A percentile compares a stretch with the other conserved stretches of the same genome.
phyloP scores from a whole-genome alignment of 768 basidiomycete genomes.

The Tylopilus subfusipes region DNA sequence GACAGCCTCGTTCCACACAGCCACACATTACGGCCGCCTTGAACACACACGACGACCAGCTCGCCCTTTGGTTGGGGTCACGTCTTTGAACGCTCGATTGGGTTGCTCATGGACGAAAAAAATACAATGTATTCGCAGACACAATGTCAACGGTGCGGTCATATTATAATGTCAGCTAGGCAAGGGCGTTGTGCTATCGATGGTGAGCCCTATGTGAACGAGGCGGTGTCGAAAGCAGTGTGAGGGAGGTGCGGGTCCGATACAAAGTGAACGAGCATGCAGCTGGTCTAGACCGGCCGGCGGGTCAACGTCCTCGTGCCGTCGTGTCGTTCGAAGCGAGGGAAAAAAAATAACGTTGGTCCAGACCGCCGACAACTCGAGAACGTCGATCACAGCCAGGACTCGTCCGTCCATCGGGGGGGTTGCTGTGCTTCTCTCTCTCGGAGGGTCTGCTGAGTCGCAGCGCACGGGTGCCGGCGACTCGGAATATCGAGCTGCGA shows the following conservation, averaged over 20 bases:
- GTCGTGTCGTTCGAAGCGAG: slow-evolving; percentile 14
- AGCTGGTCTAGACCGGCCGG: slow-evolving; percentile 16
- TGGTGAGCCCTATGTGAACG: too few species aligned
- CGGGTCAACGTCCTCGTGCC: slow-evolving; percentile 18
- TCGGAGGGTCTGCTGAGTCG: background rate
- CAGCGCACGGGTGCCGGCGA: too few species aligned
- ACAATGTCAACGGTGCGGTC: too few species aligned
- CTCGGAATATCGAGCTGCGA: too few species aligned
- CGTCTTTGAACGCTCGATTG: too few species aligned
- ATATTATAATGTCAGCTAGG: too few species aligned
- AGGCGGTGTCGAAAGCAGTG: too few species aligned
- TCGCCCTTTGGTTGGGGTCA: too few species aligned
- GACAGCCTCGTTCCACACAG: slow-evolving; percentile 21
- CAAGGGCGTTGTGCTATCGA: too few species aligned
- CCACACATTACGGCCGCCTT: slow-evolving; percentile 18
- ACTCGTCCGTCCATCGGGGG: slow-evolving; percentile 10
- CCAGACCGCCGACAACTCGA: slow-evolving; percentile 24
- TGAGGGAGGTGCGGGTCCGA: background rate
- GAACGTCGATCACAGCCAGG: slow-evolving; percentile 23
- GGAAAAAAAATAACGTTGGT: slow-evolving; percentile 17
- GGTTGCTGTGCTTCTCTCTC: background rate
- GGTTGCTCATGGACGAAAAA: too few species aligned
- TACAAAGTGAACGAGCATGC: background rate
- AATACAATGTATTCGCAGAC: too few species aligned
- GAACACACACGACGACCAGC: too few species aligned